A percentile compares a stretch with the other conserved stretches of the same genome.
Conservation (phyloP, 2,329 filamentous ascomycete species). For the Cytospora schulzeri region DNA sequence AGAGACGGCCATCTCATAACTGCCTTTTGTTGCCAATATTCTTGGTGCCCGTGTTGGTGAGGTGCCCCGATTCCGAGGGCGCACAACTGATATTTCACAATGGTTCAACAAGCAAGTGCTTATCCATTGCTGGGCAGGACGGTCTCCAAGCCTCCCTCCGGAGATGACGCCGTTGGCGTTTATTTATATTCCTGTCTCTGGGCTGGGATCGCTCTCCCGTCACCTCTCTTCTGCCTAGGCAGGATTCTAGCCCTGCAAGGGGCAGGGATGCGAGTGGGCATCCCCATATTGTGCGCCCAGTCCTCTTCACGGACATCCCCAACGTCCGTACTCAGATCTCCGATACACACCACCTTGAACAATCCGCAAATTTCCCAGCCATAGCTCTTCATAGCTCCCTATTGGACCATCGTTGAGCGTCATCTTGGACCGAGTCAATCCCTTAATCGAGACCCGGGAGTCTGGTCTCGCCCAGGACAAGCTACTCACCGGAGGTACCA, state of each 20-base stretch:
- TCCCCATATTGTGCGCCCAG: neutral
- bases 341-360: constrained; percentile 1
- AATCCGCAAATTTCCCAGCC: neutral
- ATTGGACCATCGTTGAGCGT: neutral
- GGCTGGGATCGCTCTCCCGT: neutral
- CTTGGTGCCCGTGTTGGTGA: neutral
- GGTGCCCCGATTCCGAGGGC: neutral
- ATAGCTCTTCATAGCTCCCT: neutral
- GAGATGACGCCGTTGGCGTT: neutral
- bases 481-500: neutral
- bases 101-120: neutral
- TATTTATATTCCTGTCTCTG: neutral
- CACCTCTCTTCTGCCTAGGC: neutral
- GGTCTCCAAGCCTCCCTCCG: neutral
- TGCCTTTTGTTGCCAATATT: neutral
- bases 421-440: neutral
- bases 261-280: constrained; percentile 1
- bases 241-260: neutral
- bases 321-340: constrained; percentile 11
- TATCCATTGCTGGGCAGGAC: neutral
- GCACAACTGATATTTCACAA: neutral
- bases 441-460: neutral
- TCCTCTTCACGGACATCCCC: constrained; percentile 27
- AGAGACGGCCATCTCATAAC: neutral
- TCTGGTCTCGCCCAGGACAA: neutral